Conservation (phyloP, 257 asterid species). For the Ophiorrhiza pumila region DNA sequence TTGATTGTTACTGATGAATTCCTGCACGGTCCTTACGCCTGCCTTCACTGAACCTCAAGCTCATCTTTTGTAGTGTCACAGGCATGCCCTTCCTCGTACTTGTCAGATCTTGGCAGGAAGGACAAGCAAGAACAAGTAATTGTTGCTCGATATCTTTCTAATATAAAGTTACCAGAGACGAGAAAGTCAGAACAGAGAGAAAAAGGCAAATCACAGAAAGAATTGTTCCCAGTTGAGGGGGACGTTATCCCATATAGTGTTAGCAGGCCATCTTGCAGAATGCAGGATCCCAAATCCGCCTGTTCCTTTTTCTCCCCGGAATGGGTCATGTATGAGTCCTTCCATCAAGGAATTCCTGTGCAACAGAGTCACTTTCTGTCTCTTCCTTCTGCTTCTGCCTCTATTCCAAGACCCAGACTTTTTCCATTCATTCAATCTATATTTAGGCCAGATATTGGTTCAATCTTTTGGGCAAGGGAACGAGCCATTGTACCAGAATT, state of each 20-base stretch:
- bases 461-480: conserved; percentile 11
- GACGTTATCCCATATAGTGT: conserved; percentile 8
- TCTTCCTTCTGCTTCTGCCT: conserved; percentile 16
- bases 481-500: conserved; percentile 13
- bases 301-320: conserved; percentile 25
- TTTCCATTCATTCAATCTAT: conserved; percentile 25
- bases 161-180: conserved; percentile 19
- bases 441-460: conserved; percentile 17
- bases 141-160: conserved; percentile 31
- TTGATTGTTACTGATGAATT: background rate
- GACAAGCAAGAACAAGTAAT: conserved; percentile 33
- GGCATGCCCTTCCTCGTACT: conserved; percentile 11
- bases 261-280: conserved; percentile 12
- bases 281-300: conserved; percentile 11
- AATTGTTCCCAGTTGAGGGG: conserved; percentile 4
- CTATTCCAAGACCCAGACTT: conserved; percentile 10
- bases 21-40: background rate
- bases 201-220: background rate
- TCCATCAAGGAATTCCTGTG: conserved; percentile 19
- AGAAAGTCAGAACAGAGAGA: conserved; percentile 2
- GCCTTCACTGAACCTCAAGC: background rate
- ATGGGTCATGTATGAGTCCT: conserved; percentile 4
- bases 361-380: conserved; percentile 19
- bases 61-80: conserved; percentile 21
- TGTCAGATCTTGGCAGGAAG: conserved; percentile 15